Base-by-base conservation (phyloP, 2,329 filamentous ascomycete species). In the Pestalotiopsis sp. region DNA sequence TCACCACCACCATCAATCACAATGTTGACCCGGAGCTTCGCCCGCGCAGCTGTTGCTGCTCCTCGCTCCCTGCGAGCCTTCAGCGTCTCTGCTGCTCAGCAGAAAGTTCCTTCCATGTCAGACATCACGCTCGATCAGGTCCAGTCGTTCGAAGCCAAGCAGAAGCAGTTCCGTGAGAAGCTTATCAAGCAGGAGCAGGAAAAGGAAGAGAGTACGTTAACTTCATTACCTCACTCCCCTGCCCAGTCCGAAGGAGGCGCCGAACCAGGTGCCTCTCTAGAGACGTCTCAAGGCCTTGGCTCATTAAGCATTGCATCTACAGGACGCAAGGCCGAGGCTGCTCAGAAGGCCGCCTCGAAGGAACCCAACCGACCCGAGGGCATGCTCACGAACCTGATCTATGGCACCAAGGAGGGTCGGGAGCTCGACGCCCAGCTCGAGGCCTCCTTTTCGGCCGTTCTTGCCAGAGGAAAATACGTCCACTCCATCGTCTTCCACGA, bases 401-500 rank as follows among this genome's bases (percentile, higher is more conserved):
- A 99, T 82, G 96, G 96, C 77, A 99, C 96, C 14, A 94, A 96
- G 78, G 95, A 98, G 82, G 96, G 95, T 39, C 91, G 95, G 71
- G 93, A 97, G 83, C 89, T 98, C 79, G 96, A 99, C 78, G 92
- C 93, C 72, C 95, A 98, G 83, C 95, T 99, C 77, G 94, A 98
- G 84, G 91, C 95, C 69, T 97, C 93, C 79, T 99, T 98, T 84
- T 97, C 93, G 65, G 95, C 98, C 81, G 93, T 98, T 59, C 86
- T 99, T 61, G 96, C 96, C 27, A 89, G 96, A 73, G 96, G 96
- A 78, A 99, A 99, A 84, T 99, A 99, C 78, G 95, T 99, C 67
- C 96, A 99, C 82, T 97, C 94, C 61, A 98, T 99, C 80, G 94
- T 97, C 69, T 94, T 97, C 78, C 96, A 99, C 84, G 90, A 97